A percentile compares a stretch with the other conserved stretches of the same genome.
Conservation (phyloP, 495 filamentous ascomycete species). For the Neurospora sp. region DNA sequence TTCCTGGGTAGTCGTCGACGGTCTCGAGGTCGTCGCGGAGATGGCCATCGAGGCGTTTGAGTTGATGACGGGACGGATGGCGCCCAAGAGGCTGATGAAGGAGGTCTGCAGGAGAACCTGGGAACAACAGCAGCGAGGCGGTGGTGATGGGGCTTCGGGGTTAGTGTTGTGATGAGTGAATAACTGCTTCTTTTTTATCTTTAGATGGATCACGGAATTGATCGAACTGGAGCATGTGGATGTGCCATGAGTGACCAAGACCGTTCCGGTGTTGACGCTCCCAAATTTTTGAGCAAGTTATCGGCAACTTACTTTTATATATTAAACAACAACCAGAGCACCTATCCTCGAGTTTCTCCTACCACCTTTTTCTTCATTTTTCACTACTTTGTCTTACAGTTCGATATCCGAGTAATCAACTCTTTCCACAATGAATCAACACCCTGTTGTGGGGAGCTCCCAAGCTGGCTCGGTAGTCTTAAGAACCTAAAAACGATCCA, state of each 20-base stretch:
- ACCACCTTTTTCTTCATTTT: neutral
- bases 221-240: neutral
- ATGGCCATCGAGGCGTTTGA: conserved; percentile 80
- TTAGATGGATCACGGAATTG: neutral
- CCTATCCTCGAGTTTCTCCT: accelerated
- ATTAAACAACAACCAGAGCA: neutral
- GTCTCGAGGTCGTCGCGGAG: conserved; percentile 67
- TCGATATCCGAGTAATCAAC: too few species aligned
- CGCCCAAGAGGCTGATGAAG: conserved; percentile 65
- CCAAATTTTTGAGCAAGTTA: too few species aligned
- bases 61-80: conserved; percentile 72
- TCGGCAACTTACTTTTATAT: neutral
- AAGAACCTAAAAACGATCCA: too few species aligned
- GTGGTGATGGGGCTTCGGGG: neutral
- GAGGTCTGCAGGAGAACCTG: conserved; percentile 33
- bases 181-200: too few species aligned
- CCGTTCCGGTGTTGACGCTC: neutral
- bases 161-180: neutral
- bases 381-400: neutral
- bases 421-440: too few species aligned
- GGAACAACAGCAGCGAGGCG: conserved; percentile 24
- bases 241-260: neutral
- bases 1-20: conserved; percentile 71
- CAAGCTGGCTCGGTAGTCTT: too few species aligned
- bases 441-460: too few species aligned